These are phyloP conservation scores for Kandelia obovata DNA, from an alignment of 345 rosid species.

Conservation along the genomic window DNA sequence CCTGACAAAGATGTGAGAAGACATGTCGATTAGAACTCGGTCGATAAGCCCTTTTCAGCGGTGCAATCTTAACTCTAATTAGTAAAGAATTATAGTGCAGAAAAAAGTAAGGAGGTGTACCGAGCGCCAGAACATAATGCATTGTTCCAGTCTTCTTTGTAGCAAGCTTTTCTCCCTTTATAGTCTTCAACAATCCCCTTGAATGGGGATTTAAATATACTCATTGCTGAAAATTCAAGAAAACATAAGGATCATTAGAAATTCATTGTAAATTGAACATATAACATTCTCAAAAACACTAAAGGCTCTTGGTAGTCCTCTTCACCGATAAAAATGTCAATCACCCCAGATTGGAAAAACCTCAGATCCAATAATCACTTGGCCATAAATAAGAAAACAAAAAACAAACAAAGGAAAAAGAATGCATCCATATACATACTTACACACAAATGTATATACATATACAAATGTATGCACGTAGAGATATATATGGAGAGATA, in stretches of 20 bases:
- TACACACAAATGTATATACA: too few relatives aligned
- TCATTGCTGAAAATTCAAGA: constrained; percentile 36
- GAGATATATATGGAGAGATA: too few relatives aligned
- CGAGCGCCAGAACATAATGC: constrained; percentile 42
- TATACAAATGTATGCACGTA: too few relatives aligned
- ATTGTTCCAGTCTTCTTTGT: constrained; percentile 51
- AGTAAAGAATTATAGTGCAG: neutral
- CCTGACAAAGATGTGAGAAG: constrained; percentile 26
- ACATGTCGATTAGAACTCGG: neutral
- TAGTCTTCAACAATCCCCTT: constrained; percentile 48
- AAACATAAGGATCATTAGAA: neutral
- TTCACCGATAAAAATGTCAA: too few relatives aligned
- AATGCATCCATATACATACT: too few relatives aligned
- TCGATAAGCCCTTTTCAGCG: neutral
- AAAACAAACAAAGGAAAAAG: too few relatives aligned
- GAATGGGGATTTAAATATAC: constrained; percentile 33
- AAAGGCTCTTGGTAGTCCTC: too few relatives aligned
- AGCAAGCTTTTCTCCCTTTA: constrained; percentile 56
- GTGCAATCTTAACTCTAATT: neutral
- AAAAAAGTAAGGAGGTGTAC: constrained; percentile 18
- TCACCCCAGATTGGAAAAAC: too few relatives aligned
- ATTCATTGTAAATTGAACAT: neutral
- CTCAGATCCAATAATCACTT: too few relatives aligned
- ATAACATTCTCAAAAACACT: too few relatives aligned
- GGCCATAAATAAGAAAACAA: too few relatives aligned